Evolutionary conservation across 345 rosid species (phyloP).

Genomic region (Camelina neglecta): DNA sequence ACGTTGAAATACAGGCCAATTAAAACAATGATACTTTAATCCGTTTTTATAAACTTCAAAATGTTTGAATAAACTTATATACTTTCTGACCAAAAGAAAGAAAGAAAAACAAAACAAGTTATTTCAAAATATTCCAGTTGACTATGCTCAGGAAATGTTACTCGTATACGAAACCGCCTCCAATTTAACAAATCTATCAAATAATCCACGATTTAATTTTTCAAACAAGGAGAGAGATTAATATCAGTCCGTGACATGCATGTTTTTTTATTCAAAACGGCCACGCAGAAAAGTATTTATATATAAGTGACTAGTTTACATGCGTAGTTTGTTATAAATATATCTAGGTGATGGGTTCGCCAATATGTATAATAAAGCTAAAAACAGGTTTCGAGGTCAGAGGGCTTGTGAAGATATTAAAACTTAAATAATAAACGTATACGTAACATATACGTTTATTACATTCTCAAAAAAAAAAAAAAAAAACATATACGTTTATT

Average conservation of each 20-base stretch:
- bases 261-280: not conserved
- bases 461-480: no score
- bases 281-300: not conserved
- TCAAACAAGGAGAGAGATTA: not conserved
- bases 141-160: constrained; percentile 13
- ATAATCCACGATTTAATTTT: not conserved
- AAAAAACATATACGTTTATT: constrained; percentile 8
- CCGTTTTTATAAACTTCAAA: not conserved
- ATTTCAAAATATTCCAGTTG: constrained; percentile 2
- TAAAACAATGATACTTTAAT: not conserved
- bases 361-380: not conserved
- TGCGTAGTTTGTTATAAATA: not conserved
- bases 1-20: constrained; percentile 12
- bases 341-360: not conserved
- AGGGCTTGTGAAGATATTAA: not conserved
- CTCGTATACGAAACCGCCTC: constrained; percentile 34
- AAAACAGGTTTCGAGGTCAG: not conserved
- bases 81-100: not conserved
- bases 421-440: constrained; percentile 2
- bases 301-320: not conserved
- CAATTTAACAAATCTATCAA: not conserved
- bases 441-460: constrained; percentile 18
- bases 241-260: constrained; percentile 28
- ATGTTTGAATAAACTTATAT: constrained; percentile 23
- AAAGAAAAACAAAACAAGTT: not conserved